Base-by-base conservation (phyloP, 225 moss, liverwort and hornwort genomes). In the Anthoceros angustus region DNA sequence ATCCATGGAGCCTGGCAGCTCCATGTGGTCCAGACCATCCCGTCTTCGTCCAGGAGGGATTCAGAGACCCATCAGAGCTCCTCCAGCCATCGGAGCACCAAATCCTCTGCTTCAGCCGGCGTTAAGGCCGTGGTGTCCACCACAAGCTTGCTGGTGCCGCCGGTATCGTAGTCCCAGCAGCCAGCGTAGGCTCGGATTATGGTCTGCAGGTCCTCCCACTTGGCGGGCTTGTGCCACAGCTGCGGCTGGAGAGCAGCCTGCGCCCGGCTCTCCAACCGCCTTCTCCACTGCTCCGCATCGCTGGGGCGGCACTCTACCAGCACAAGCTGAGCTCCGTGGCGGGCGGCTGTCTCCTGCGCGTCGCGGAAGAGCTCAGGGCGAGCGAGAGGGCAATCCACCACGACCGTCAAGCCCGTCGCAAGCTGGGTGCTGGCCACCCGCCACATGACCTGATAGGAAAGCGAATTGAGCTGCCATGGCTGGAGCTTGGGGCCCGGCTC, bases 401-500 rank as follows among this genome's bases (percentile, higher is more conserved):
- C 77, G 16, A 84, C 81, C 65, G 73, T 77, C 10, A 84, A 63
- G 6, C 84, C 84, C 7, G 79, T 75, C 66, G 70, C 68, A 20
- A 86, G 77, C 74, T 86, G 86, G 66, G 86, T 81, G 70, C 76
- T 75, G 62, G 79, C 84, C 16, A 86, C 63, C 32, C 77, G 77
- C 86, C 86, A 86, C 86, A 86, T 82, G 32, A 84, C 77, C 18
- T 74, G 76, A 64, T 86, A 86, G 10, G 86, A 84, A 20, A 84
- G 75, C 41, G 71, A 74, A 61, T 86, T 84, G 55, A 86, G 79
- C 71, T 77, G 76, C 70, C 73, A 70, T 74, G 80, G 70, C 43
- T 74, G 72, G 71, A 78, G 70, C 67, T 78, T 71, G 72, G 70
- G 70, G 55, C 66, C 49, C 4, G 42, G 69, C 76, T 70, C 67